These are phyloP conservation scores for Canavalia gladiata DNA, from an alignment of 306 rosid species.

Conservation along the genomic window DNA sequence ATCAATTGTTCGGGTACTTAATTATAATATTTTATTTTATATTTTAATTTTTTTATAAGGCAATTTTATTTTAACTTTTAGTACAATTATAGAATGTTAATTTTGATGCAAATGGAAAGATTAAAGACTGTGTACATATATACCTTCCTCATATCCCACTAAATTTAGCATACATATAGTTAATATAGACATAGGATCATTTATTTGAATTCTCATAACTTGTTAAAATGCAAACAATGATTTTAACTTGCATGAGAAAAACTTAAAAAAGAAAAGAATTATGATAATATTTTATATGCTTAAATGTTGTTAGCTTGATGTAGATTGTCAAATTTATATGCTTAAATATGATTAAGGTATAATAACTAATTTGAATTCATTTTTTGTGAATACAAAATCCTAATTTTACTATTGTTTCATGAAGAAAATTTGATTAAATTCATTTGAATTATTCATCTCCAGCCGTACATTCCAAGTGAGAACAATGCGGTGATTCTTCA, in stretches of 20 bases:
- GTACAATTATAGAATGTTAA: background rate
- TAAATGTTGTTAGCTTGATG: background rate
- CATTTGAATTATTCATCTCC: slow-evolving; percentile 24
- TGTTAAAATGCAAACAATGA: too few species aligned
- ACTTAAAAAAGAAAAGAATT: background rate
- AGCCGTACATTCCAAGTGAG: slow-evolving; percentile 65
- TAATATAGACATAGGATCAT: too few species aligned
- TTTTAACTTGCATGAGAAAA: background rate
- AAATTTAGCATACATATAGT: too few species aligned
- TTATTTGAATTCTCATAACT: background rate
- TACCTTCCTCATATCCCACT: too few species aligned
- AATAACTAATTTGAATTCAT: too few species aligned
- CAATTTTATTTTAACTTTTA: background rate
- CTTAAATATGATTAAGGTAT: background rate
- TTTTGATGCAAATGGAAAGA: too few species aligned
- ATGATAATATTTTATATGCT: background rate
- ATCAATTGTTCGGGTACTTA: slow-evolving; percentile 67
- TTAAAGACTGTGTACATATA: too few species aligned
- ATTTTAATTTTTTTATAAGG: background rate
- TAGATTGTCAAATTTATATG: background rate
- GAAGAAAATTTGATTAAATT: background rate
- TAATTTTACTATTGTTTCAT: background rate
- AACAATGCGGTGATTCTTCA: slow-evolving; percentile 61
- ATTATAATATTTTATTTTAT: background rate
- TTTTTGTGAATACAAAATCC: too few species aligned